phyloP scores from a whole-genome alignment of 257 asterid genomes.

The Apocynum venetum region DNA sequence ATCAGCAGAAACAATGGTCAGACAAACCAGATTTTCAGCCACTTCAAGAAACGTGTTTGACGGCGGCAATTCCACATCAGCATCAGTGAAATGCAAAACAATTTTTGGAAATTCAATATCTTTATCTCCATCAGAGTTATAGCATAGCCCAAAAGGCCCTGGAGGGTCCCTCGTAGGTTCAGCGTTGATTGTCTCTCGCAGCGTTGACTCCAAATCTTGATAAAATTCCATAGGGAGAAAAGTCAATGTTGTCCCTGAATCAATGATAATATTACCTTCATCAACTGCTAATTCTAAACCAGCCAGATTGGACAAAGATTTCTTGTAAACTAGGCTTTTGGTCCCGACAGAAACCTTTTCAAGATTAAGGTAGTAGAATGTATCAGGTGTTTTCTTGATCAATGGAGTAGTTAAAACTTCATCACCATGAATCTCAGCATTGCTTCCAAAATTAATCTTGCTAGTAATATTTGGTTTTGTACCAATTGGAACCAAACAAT shows the following conservation, averaged over 20 bases:
- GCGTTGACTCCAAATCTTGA: conserved; percentile 17
- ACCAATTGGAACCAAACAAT: conserved; percentile 34
- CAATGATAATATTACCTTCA: conserved; percentile 49
- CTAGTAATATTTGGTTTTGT: conserved; percentile 24
- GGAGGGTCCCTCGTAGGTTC: conserved; percentile 8
- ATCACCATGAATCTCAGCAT: conserved; percentile 28
- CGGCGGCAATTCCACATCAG: conserved; percentile 36
- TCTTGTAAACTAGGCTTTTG: background rate
- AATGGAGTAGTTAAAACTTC: conserved; percentile 41
- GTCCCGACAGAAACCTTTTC: conserved; percentile 42
- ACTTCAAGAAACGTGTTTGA: conserved; percentile 36
- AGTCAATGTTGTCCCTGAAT: conserved; percentile 60
- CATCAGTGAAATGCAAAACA: conserved; percentile 40
- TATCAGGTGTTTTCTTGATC: conserved; percentile 22
- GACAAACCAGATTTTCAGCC: conserved; percentile 31
- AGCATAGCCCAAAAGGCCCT: conserved; percentile 33
- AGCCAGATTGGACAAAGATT: background rate
- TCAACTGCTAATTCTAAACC: background rate
- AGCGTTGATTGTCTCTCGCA: conserved; percentile 13
- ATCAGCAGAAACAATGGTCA: conserved; percentile 26
- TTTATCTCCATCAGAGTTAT: background rate
- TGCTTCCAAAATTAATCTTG: conserved; percentile 47
- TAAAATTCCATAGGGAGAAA: conserved; percentile 29
- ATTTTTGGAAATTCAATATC: conserved; percentile 20
- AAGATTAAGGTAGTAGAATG: conserved; percentile 38